Conservation (phyloP, 164 flowering plant genomes). For the Protea cynaroides region DNA sequence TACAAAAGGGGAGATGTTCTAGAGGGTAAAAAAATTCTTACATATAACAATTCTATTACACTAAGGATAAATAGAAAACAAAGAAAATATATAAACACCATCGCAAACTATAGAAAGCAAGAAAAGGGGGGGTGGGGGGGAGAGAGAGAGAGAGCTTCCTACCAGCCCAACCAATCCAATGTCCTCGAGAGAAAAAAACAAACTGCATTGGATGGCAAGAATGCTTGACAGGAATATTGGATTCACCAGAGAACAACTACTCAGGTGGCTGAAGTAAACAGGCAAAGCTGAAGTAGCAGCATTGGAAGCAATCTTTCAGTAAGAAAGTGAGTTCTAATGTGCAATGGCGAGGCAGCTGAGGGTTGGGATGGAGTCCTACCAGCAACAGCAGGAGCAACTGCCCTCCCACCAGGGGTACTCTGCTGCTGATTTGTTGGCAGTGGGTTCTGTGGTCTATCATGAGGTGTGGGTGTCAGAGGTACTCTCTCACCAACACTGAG, state of each 20-base stretch:
- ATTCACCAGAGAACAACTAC: not conserved
- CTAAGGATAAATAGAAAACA: not conserved
- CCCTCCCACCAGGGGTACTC: constrained; percentile 40
- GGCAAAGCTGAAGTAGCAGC: constrained; percentile 13
- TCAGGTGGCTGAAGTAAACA: constrained; percentile 13
- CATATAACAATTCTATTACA: not conserved
- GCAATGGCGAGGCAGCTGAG: constrained; percentile 31
- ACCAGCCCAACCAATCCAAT: constrained; percentile 17
- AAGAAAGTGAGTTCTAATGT: constrained; percentile 12
- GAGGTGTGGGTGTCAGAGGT: constrained; percentile 35
- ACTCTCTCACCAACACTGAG: constrained; percentile 13
- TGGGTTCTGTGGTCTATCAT: constrained; percentile 42
- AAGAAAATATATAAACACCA: not conserved
- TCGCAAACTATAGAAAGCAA: constrained; percentile 3
- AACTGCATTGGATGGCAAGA: constrained; percentile 18
- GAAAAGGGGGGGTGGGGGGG: too few relatives aligned
- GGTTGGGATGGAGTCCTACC: constrained; percentile 51
- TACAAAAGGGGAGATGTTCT: too few relatives aligned
- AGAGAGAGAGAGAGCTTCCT: not conserved
- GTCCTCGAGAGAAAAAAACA: constrained; percentile 12
- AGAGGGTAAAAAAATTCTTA: not conserved
- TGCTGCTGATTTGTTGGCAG: constrained; percentile 82
- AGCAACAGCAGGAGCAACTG: constrained; percentile 79
- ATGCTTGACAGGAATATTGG: constrained; percentile 9
- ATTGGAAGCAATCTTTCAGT: constrained; percentile 17